Evolutionary conservation across 2,329 filamentous ascomycete species (phyloP), one percentile per base, ranked within the genome.

Genomic region (Penicillium sumatraense): DNA sequence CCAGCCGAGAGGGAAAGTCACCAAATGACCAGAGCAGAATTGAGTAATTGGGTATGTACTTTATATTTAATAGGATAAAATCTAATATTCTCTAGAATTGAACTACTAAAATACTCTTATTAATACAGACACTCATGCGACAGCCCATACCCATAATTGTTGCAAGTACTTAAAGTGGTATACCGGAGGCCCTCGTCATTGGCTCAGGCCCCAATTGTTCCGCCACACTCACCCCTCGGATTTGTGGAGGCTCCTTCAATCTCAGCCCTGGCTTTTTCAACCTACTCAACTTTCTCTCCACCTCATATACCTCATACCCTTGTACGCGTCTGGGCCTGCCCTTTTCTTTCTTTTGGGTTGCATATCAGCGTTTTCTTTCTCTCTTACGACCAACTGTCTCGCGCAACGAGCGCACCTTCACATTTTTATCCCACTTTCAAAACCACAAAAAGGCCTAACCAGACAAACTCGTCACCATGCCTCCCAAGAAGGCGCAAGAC

Each of bases 401-500:
- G 48, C 45, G 45, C 49, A 53, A 33, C 50, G 53, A 49, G 60
- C 58, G 56, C 60, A 56, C 62, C 54, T 57, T 16, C 51, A 47
- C 40, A 45, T 60, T 65, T 59, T 57, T 45, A 41, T 41, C 40
- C 49, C 33, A 45, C 40, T 23, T 20, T 41, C n/a, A 9, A 38
- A 24, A 33, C 35, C 36, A 40, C 52, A 42, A 41, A 42, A 42
- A 41, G 24, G 49, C 58, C 57, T 59, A 54, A 56, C 50, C 48
- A 52, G 46, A 55, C 50, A 60, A 61, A 57, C 63, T 46, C 63
- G 68, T 61, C 72, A 74, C 66, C 62, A 81, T 81, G 79, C 70
- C 79, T 61, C 79, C 79, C 54, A 80, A 78, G 63, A 80, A 79
- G 62, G 65, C 63, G n/a, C n/a, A n/a, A 42, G 71, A 76, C 24